Percentiles rank a stretch among this genome's conserved stretches.
These are phyloP conservation scores for Alternaria atra DNA, from an alignment of 2,329 filamentous ascomycete genomes.

Conservation along the genomic window DNA sequence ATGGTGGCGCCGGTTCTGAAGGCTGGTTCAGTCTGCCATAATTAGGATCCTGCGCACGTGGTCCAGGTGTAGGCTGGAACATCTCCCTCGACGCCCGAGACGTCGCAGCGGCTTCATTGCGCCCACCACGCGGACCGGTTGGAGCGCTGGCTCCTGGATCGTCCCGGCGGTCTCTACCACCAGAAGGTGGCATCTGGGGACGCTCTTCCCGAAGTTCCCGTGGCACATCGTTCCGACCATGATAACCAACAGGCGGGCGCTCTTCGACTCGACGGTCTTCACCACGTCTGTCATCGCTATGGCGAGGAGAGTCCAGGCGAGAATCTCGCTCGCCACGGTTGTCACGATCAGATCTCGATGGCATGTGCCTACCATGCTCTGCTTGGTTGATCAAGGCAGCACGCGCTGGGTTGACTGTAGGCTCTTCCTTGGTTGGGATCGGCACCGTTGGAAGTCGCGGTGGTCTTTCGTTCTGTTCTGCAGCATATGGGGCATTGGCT, in stretches of 20 bases:
- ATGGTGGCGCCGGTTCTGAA: conserved; percentile 61
- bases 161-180: conserved; percentile 52
- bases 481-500: conserved; percentile 24
- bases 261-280: conserved; percentile 42
- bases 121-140: conserved; percentile 61
- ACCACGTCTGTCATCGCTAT: conserved; percentile 35
- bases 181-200: conserved; percentile 27
- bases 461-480: conserved; percentile 37
- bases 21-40: conserved; percentile 60
- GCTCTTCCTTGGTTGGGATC: conserved; percentile 28
- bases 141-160: conserved; percentile 57
- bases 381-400: conserved; percentile 53
- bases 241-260: conserved; percentile 30
- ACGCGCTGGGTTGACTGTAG: conserved; percentile 55
- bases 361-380: conserved; percentile 41
- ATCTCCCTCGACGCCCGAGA: conserved; percentile 50
- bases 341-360: conserved; percentile 39
- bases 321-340: conserved; percentile 42
- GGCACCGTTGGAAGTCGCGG: conserved; percentile 26
- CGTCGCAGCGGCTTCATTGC: conserved; percentile 40
- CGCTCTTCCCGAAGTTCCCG: conserved; percentile 48
- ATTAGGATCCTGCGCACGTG: conserved; percentile 55
- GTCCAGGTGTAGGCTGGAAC: conserved; percentile 47
- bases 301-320: conserved; percentile 42
- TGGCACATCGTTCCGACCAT: conserved; percentile 34